A percentile compares a stretch with the other conserved stretches of the same genome.
These are phyloP conservation scores for Coemansia sp. DNA, from an alignment of 192 early-diverging fungal species.

Conservation along the genomic window DNA sequence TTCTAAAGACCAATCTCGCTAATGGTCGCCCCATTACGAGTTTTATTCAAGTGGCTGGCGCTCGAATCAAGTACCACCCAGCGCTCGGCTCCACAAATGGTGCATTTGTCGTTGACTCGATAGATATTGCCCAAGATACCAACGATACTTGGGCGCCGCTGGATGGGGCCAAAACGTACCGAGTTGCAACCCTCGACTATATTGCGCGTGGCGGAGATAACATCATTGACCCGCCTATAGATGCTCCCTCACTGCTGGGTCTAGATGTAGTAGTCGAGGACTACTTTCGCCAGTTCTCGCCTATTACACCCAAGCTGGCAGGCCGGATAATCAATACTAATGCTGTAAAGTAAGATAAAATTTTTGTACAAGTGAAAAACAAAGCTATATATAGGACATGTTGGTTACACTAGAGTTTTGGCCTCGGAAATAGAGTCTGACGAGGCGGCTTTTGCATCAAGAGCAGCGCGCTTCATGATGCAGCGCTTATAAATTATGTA, in stretches of 20 bases:
- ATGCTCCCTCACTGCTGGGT: constrained; percentile 12
- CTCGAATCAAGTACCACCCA: constrained; percentile 35
- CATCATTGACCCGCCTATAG: constrained; percentile 40
- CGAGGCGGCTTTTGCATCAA: not conserved
- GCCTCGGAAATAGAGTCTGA: not conserved
- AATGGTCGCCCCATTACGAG: constrained; percentile 47
- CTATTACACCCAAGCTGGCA: constrained; percentile 6
- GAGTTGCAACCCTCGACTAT: constrained; percentile 59
- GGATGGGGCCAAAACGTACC: constrained; percentile 52
- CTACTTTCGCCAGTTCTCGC: constrained; percentile 29
- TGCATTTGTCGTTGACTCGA: constrained; percentile 5
- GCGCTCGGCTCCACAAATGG: not conserved
- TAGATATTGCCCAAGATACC: constrained; percentile 21
- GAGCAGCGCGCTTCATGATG: not conserved
- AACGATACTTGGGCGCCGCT: constrained; percentile 26
- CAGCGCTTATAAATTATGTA: not conserved
- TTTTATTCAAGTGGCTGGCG: constrained; percentile 59
- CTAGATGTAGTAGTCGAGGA: constrained; percentile 40
- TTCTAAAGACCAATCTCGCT: constrained; percentile 29
- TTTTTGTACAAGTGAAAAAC: not conserved
- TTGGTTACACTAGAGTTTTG: not conserved
- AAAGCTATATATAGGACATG: not conserved
- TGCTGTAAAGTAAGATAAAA: not conserved
- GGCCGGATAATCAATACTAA: not conserved
- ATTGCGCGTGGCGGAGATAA: constrained; percentile 60